Evolutionary conservation across 306 rosid species (phyloP).

Genomic region (Astragalus glycyphyllos): DNA sequence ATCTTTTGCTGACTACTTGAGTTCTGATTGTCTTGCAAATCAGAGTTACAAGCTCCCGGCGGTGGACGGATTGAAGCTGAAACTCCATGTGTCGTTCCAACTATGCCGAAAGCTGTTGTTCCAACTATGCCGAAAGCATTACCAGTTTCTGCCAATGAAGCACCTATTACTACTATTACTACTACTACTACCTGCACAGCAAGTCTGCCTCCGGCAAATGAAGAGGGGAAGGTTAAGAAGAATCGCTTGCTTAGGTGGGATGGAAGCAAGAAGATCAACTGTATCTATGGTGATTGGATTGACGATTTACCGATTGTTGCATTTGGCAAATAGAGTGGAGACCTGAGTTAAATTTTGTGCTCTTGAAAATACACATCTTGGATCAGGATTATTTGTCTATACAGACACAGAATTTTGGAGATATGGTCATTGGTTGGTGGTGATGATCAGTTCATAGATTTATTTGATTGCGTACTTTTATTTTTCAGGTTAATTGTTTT

Average conservation of each 20-base stretch:
- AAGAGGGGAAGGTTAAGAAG: slow-evolving; percentile 63
- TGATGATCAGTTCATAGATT: slow-evolving; percentile 47
- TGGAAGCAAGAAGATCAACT: slow-evolving; percentile 74
- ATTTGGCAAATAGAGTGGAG: slow-evolving; percentile 57
- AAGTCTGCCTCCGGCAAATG: slow-evolving; percentile 44
- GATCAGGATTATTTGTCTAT: slow-evolving; percentile 22
- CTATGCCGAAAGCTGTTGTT: slow-evolving; percentile 35
- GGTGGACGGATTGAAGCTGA: slow-evolving; percentile 65
- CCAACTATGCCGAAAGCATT: slow-evolving; percentile 40
- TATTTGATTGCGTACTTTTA: slow-evolving; percentile 13
- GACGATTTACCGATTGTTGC: slow-evolving; percentile 69
- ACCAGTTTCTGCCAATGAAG: slow-evolving; percentile 51
- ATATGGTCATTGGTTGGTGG: slow-evolving; percentile 47
- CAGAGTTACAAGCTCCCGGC: slow-evolving; percentile 66
- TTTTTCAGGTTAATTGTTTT: neutral
- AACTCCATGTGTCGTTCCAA: slow-evolving; percentile 37
- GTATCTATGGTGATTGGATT: slow-evolving; percentile 91
- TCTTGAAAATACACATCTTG: slow-evolving; percentile 30
- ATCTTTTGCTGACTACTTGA: slow-evolving; percentile 14
- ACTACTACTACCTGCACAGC: slow-evolving; percentile 35
- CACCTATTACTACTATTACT: neutral
- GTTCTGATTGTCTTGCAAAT: slow-evolving; percentile 35
- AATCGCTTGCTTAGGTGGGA: slow-evolving; percentile 70
- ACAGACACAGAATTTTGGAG: slow-evolving; percentile 28
- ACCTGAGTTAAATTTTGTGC: slow-evolving; percentile 44